Evolutionary conservation across 1,284 basidiomycete genomes (phyloP), one percentile per base, ranked within the genome.

Genomic region (Volvariella surrecta): DNA sequence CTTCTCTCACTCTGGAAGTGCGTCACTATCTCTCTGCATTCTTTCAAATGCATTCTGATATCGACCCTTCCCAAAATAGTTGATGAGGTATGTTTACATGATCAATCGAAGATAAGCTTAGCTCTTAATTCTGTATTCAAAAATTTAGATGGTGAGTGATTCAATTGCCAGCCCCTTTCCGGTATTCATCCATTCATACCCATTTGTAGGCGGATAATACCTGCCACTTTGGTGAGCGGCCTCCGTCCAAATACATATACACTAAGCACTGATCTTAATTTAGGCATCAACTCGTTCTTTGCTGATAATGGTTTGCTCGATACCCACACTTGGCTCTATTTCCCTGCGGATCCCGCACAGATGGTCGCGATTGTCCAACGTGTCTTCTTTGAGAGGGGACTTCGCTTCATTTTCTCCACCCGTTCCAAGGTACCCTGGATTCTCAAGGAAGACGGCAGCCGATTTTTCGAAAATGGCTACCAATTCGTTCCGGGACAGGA

Each of bases 401-500:
- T 89, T 15, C 81, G 87, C 45, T 90, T 90, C 62, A 68, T 91
- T 54, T 90, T 90, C 66, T 89, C 86, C 6, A 90, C 88, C 4
- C 83, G 89, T 44, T 76, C 88, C 22, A 91, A 90, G 63, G 83
- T 89, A 7, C 88, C 89, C 16, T 89, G 78, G 65, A 82, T 91
- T 58, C 74, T 89, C 50, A 88, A 83, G 57, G 79, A 80, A 55
- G 78, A 87, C 54, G 80, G 82, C 10, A 73, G 73, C 28, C 71
- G 67, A 45, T 79, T 76, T 68, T 90, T 81, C 58, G 83, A 71
- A 28, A 77, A 73, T 17, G 70, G 70, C 52, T 90, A 90, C 63
- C 62, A 81, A 62, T 90, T 91, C 55, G 67, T 77, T 1, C 88
- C 89, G 3, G 86, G 87, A 21, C 89, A 86, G 62, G 83, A 90